A percentile compares a stretch with the other conserved stretches of the same genome.
These are phyloP conservation scores for Acanthamoeba royreba DNA, from an alignment of 208 protist species.

Conservation along the genomic window DNA sequence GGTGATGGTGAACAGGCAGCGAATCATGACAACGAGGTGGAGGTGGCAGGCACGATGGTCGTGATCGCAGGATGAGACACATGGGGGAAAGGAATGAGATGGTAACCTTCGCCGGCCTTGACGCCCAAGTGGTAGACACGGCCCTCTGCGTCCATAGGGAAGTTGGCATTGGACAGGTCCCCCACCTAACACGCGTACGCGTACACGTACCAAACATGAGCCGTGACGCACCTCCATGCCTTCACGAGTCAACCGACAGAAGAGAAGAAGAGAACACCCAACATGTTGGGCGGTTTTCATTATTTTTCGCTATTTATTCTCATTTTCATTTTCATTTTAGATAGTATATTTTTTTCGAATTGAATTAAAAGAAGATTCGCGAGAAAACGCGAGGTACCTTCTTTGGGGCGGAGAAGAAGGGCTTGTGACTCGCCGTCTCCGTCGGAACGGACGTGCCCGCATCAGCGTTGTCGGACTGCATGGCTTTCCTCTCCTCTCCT, in stretches of 20 bases:
- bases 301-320: neutral
- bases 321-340: neutral
- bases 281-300: too few species aligned
- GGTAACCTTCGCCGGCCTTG: constrained; percentile 56
- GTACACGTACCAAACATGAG: neutral
- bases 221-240: too few species aligned
- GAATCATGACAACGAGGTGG: too few species aligned
- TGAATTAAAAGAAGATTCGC: neutral
- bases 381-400: neutral
- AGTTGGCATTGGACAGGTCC: constrained; percentile 61
- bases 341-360: neutral
- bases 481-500: too few species aligned
- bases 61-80: neutral
- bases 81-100: neutral
- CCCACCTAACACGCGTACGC: neutral
- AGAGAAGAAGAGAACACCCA: too few species aligned
- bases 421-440: neutral
- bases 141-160: constrained; percentile 68
- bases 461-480: too few species aligned
- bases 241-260: too few species aligned
- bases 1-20: too few species aligned
- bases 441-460: too few species aligned
- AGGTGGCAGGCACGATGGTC: too few species aligned
- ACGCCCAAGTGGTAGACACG: constrained; percentile 71
- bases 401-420: neutral